Conservation (phyloP, 805 yeast species). For the Suhomyces sp. region DNA sequence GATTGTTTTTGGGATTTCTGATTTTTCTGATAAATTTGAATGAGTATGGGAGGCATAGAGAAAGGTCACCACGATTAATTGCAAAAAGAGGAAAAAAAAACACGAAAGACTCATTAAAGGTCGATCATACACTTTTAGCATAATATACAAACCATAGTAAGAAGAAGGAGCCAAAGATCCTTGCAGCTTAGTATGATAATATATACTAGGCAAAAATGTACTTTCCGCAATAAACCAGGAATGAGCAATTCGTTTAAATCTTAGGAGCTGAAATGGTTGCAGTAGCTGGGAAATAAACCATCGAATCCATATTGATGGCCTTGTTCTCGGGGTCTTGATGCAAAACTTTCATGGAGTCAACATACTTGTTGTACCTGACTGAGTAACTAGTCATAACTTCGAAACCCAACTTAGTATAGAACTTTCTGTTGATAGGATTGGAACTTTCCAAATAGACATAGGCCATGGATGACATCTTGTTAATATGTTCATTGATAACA, state of each 20-base stretch:
- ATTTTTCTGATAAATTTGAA: too few species aligned
- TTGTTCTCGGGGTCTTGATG: conserved; percentile 12
- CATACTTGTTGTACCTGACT: conserved; percentile 26
- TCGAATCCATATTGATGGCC: conserved; percentile 17
- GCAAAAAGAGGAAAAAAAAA: not conserved
- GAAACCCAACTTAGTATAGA: conserved; percentile 57
- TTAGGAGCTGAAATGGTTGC: conserved; percentile 7
- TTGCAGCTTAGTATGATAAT: conserved; percentile 16
- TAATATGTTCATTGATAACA: conserved; percentile 48
- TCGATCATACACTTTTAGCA: conserved; percentile 15
- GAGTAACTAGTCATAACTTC: conserved; percentile 30
- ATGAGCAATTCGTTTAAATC: conserved; percentile 6
- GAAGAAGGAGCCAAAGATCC: conserved; percentile 14
- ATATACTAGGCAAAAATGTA: conserved; percentile 18
- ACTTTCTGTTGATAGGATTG: conserved; percentile 50
- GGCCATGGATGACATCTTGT: conserved; percentile 18
- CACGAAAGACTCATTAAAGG: conserved; percentile 5
- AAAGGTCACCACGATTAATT: too few species aligned
- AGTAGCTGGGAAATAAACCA: conserved; percentile 11
- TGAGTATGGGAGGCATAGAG: too few species aligned
- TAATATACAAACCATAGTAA: conserved; percentile 19
- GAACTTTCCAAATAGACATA: conserved; percentile 56
- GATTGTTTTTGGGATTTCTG: too few species aligned
- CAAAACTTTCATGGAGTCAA: conserved; percentile 12
- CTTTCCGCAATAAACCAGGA: conserved; percentile 10